Conservation (phyloP, 192 early-diverging fungal species). For the Rhizophagus clarus region DNA sequence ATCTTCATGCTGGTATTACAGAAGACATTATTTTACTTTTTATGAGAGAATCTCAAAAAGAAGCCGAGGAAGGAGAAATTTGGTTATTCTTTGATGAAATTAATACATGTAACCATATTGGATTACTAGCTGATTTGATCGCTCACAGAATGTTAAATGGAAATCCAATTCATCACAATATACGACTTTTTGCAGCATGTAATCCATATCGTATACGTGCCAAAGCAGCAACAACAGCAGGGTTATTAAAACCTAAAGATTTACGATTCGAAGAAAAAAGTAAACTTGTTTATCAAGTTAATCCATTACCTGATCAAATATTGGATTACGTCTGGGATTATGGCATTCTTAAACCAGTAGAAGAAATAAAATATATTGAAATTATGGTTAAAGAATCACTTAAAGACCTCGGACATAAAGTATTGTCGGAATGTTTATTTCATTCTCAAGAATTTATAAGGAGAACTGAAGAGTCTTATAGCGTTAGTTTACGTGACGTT, state of each 20-base stretch:
- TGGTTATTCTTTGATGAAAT: constrained; percentile 35
- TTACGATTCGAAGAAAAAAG: constrained; percentile 16
- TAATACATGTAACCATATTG: constrained; percentile 30
- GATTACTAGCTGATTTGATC: constrained; percentile 21
- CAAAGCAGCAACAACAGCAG: not conserved
- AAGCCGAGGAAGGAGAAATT: constrained; percentile 18
- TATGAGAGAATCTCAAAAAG: not conserved
- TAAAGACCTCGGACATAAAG: not conserved
- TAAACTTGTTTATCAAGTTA: constrained; percentile 30
- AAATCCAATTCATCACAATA: constrained; percentile 20
- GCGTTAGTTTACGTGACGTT: constrained; percentile 33
- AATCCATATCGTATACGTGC: constrained; percentile 32
- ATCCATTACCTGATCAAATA: constrained; percentile 20
- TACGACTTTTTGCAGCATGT: constrained; percentile 29
- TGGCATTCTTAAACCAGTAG: constrained; percentile 3
- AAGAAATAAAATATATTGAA: not conserved
- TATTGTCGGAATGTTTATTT: constrained; percentile 27
- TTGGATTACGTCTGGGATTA: constrained; percentile 33
- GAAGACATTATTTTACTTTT: constrained; percentile 12
- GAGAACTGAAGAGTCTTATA: constrained; percentile 20
- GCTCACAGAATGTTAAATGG: constrained; percentile 15
- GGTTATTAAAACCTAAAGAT: constrained; percentile 22
- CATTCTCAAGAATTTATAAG: constrained; percentile 30
- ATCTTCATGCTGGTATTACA: constrained; percentile 29
- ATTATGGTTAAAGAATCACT: not conserved